These are phyloP conservation scores for Penicillium turbatum DNA, from an alignment of 495 filamentous ascomycete genomes.

Conservation along the genomic window DNA sequence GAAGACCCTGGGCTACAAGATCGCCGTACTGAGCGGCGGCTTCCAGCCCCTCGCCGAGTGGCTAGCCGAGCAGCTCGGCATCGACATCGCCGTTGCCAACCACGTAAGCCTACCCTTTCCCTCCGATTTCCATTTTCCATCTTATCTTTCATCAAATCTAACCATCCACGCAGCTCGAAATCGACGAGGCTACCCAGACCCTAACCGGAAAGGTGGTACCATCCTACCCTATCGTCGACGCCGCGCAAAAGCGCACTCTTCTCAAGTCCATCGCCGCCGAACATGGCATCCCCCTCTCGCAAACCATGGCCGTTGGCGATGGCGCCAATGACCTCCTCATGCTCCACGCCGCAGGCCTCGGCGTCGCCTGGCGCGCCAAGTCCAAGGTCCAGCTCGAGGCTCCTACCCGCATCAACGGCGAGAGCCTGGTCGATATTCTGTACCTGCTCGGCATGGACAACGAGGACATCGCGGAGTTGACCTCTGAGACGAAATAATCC, in stretches of 20 bases:
- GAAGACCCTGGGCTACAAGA: constrained; percentile 71
- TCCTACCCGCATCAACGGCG: constrained; percentile 73
- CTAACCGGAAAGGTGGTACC: constrained; percentile 74
- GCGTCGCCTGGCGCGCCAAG: constrained; percentile 93
- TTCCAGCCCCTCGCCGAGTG: constrained; percentile 86
- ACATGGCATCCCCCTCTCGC: constrained; percentile 64
- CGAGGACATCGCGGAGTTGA: constrained; percentile 57
- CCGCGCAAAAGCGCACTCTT: constrained; percentile 70
- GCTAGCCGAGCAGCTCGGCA: constrained; percentile 71
- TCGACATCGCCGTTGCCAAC: constrained; percentile 87
- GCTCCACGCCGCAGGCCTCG: constrained; percentile 83
- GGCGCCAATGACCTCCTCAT: constrained; percentile 94
- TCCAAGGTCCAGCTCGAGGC: constrained; percentile 84
- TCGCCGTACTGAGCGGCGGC: constrained; percentile 86
- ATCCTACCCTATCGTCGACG: constrained; percentile 73
- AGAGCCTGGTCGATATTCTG: constrained; percentile 73
- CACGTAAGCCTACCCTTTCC: constrained; percentile 42
- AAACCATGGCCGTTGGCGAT: constrained; percentile 84
- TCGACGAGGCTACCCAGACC: constrained; percentile 56
- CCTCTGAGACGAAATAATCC: constrained; percentile 16
- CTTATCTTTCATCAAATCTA: constrained; percentile 3
- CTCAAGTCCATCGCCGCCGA: constrained; percentile 71
- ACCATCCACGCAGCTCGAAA: constrained; percentile 52
- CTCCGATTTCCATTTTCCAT: not conserved
- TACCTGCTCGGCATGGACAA: constrained; percentile 75